A percentile compares a stretch with the other conserved stretches of the same genome.
Conservation (phyloP, 345 rosid genomes). For the Syzygium jambos region DNA sequence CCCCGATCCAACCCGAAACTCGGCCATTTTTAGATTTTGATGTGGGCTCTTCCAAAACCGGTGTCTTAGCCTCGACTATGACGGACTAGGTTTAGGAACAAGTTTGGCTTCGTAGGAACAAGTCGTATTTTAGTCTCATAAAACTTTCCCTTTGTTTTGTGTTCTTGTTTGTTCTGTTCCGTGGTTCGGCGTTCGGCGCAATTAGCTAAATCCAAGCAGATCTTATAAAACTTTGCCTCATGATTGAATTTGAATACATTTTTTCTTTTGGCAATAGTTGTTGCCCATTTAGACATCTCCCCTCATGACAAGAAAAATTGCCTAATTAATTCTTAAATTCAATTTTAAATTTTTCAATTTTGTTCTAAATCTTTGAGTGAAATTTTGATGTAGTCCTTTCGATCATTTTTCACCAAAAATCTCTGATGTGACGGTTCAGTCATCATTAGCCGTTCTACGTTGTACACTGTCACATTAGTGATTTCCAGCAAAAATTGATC, state of each 20-base stretch:
- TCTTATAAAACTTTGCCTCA: background rate
- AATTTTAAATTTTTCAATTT: background rate
- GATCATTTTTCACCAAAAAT: background rate
- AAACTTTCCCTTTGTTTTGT: background rate
- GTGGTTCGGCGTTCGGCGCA: background rate
- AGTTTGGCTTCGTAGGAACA: too few relatives aligned
- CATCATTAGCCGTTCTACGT: background rate
- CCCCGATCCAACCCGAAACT: too few relatives aligned
- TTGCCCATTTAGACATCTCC: background rate
- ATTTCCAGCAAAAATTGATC: fast-evolving
- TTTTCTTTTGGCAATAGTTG: background rate
- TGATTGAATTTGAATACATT: background rate
- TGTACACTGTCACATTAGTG: background rate
- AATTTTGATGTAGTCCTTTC: background rate
- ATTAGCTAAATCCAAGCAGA: background rate
- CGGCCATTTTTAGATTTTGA: too few relatives aligned
- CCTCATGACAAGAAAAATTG: background rate
- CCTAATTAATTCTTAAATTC: background rate
- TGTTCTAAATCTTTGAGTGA: fast-evolving
- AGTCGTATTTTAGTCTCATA: background rate
- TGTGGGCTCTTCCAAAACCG: too few relatives aligned
- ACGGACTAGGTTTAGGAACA: background rate
- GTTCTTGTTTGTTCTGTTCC: background rate
- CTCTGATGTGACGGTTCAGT: background rate
- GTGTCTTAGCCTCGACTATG: too few relatives aligned